Base-by-base conservation (phyloP, 2,329 filamentous ascomycete species). In the Furcasterigmium sp. region DNA sequence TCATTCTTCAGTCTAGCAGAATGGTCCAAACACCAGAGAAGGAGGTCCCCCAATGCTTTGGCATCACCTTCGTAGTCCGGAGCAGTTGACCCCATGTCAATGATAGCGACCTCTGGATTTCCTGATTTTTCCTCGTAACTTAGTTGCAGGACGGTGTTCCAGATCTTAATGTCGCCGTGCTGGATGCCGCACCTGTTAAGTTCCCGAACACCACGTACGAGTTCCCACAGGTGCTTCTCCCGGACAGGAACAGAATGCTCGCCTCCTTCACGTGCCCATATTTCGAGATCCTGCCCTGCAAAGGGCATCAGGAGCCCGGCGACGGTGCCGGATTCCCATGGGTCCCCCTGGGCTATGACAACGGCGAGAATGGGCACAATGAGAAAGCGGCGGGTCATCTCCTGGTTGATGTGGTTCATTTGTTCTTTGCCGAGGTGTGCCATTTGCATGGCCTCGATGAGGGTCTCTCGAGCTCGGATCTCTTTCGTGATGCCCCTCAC, bases 331-430 rank as follows among this genome's bases (percentile, higher is more conserved):
- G 15, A 26, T 20, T 42, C 34, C 46, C 46, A 46, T 6, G 42
- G 47, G 23, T 21, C 17, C 14, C 25, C 14, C 35, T 45, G 19
- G 19, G 19, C 46, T 13, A 49, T 37, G 37, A 51, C 44, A 8
- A 51, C 46, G 25, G 44, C 48, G 23, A 46, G 39, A 7, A 49
- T 40, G 18, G 48, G 48, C 4, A 49, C 46, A 14, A 51, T 34
- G 35, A 37, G 34, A 38, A 51, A 47, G 13, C 39, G 39, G 13
- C 40, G 30, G 9, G 18, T 36, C 48, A 51, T 51, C 37, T 43
- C 46, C 35, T 8, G 10, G 36, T 41, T 43, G 21, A 37, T 29
- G 14, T 47, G 37, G 7, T 26, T 11, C 7, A 26, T 26, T 11
- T 26, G 7, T 7, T 26, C 23, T 41, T 32, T 44, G 39, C 37